Evolutionary conservation across 2,329 filamentous ascomycete species (phyloP).

Genomic region (Penicillium sp.): DNA sequence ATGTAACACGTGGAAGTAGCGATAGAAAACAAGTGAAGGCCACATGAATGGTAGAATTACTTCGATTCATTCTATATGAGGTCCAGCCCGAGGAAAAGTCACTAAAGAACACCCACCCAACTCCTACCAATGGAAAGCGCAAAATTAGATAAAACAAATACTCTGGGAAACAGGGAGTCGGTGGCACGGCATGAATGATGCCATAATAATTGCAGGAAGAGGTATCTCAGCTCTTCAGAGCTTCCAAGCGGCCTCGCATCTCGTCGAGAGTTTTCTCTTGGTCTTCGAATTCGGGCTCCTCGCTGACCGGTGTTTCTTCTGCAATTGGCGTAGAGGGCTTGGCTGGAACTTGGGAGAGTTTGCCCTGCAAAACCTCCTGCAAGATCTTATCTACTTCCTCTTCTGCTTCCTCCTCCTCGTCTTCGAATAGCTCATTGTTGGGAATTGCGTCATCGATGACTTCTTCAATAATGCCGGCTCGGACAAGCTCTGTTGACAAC

Average conservation of each 20-base stretch:
- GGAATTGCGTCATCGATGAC: constrained; percentile 89
- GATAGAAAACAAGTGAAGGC: background rate
- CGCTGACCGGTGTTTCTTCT: constrained; percentile 56
- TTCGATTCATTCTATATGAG: constrained; percentile 20
- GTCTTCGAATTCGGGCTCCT: constrained; percentile 76
- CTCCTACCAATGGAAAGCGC: constrained; percentile 19
- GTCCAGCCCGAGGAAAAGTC: constrained; percentile 29
- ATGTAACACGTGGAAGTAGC: too few species aligned
- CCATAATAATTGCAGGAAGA: background rate
- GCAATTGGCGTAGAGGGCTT: constrained; percentile 57
- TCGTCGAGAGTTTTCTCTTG: constrained; percentile 89
- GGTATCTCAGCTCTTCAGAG: constrained; percentile 75
- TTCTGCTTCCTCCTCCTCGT: constrained; percentile 75
- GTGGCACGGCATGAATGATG: background rate
- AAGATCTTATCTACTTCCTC: constrained; percentile 92
- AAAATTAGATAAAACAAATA: constrained; percentile 2
- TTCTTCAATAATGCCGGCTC: constrained; percentile 96
- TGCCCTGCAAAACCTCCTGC: constrained; percentile 85
- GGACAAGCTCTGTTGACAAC: constrained; percentile 83
- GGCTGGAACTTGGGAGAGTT: constrained; percentile 68
- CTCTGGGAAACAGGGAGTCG: background rate
- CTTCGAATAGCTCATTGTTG: constrained; percentile 69
- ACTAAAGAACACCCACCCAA: constrained; percentile 14
- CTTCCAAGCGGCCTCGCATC: constrained; percentile 90
- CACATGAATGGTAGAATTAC: constrained; percentile 5